Conservation (phyloP, 306 rosid species). For the Clitoria ternatea region DNA sequence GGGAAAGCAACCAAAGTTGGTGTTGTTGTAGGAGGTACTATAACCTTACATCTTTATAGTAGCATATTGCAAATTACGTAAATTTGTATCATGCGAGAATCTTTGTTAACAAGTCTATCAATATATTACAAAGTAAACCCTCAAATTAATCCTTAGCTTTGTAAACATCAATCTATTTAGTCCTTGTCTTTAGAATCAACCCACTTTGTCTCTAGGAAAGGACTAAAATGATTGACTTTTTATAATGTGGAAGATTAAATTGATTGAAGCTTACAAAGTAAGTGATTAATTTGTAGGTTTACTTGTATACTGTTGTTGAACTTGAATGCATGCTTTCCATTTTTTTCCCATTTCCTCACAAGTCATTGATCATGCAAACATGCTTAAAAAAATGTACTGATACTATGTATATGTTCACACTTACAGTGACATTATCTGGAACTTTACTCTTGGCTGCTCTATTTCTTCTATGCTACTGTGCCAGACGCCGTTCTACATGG, state of each 20-base stretch:
- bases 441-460: constrained; percentile 54
- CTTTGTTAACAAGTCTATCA: neutral
- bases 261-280: too few relatives aligned
- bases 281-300: too few relatives aligned
- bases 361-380: neutral
- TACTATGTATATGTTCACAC: constrained; percentile 7
- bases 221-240: too few relatives aligned
- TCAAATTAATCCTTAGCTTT: too few relatives aligned
- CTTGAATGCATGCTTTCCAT: neutral
- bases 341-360: neutral
- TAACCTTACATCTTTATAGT: constrained; percentile 10
- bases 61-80: neutral
- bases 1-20: constrained; percentile 42
- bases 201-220: too few relatives aligned
- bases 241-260: too few relatives aligned
- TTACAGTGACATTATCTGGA: constrained; percentile 52
- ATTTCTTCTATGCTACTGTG: constrained; percentile 42
- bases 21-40: constrained; percentile 58
- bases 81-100: neutral
- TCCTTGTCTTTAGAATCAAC: too few relatives aligned
- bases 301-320: neutral
- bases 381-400: neutral
- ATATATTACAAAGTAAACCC: too few relatives aligned
- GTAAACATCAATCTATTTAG: too few relatives aligned
- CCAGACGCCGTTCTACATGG: constrained; percentile 64